These are phyloP conservation scores for Mortierella sp. DNA, from an alignment of 371 early-diverging fungal genomes.

Conservation along the genomic window DNA sequence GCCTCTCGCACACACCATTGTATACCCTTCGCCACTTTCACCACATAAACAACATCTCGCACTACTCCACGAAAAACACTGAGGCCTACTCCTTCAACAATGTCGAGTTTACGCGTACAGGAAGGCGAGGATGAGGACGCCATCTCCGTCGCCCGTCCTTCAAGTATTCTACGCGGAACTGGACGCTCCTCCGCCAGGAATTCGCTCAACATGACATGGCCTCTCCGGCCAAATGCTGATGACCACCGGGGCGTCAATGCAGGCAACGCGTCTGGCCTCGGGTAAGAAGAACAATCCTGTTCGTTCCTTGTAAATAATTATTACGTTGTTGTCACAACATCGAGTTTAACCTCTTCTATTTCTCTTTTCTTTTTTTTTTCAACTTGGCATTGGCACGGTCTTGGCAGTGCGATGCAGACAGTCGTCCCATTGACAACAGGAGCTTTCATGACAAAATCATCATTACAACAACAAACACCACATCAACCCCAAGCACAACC, in stretches of 20 bases:
- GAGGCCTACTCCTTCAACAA: neutral
- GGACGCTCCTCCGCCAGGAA: constrained; percentile 30
- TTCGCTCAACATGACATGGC: constrained; percentile 48
- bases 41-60: neutral
- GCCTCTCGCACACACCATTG: neutral
- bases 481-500: neutral
- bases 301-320: neutral
- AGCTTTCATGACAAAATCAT: neutral
- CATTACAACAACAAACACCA: neutral
- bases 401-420: constrained; percentile 21
- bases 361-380: neutral
- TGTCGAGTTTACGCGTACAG: constrained; percentile 51
- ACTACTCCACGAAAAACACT: neutral
- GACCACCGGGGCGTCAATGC: constrained; percentile 27
- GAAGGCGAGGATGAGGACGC: constrained; percentile 59
- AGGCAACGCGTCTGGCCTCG: constrained; percentile 13
- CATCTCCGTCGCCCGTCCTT: constrained; percentile 35
- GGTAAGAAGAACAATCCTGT: constrained; percentile 13
- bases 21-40: neutral
- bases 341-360: neutral
- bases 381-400: too few species aligned
- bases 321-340: neutral
- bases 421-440: constrained; percentile 15
- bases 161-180: constrained; percentile 18
- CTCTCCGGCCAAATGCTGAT: constrained; percentile 33